These are phyloP conservation scores for Neofusicoccum sp. DNA, from an alignment of 2,329 filamentous ascomycete genomes.

Conservation along the genomic window DNA sequence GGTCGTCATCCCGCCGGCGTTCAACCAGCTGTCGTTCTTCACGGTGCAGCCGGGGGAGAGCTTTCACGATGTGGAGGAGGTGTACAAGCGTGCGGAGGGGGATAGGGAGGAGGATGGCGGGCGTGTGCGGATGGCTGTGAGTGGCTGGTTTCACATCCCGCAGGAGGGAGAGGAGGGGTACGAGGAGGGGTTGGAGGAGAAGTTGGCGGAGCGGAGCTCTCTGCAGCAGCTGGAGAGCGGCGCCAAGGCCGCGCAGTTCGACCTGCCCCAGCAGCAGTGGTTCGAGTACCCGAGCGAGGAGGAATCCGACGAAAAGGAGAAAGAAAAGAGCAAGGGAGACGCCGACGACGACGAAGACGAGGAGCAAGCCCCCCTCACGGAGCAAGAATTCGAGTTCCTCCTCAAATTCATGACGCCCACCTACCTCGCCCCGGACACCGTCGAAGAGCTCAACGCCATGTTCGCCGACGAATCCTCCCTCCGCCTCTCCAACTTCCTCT, in stretches of 20 bases:
- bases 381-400: conserved; percentile 82
- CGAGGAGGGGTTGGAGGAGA: conserved; percentile 82
- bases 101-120: conserved; percentile 66
- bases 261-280: conserved; percentile 68
- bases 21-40: conserved; percentile 98
- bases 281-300: conserved; percentile 41
- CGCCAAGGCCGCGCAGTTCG: conserved; percentile 78
- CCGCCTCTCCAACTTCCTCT: conserved; percentile 75
- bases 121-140: conserved; percentile 92
- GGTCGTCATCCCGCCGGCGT: conserved; percentile 86
- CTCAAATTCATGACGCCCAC: conserved; percentile 86
- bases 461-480: conserved; percentile 84
- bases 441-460: conserved; percentile 74
- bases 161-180: conserved; percentile 92
- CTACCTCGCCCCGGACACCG: conserved; percentile 87
- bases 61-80: conserved; percentile 98
- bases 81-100: conserved; percentile 68
- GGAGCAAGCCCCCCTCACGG: conserved; percentile 61
- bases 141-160: conserved; percentile 98
- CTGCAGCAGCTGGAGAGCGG: conserved; percentile 83
- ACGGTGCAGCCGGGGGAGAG: conserved; percentile 97
- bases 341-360: conserved; percentile 46
- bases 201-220: conserved; percentile 83
- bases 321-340: conserved; percentile 25
- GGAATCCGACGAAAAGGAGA: conserved; percentile 45